Percentiles rank a stretch among this genome's conserved stretches.
Evolutionary conservation across 495 filamentous ascomycete species (phyloP).

Genomic region (Margaritispora aquatica): DNA sequence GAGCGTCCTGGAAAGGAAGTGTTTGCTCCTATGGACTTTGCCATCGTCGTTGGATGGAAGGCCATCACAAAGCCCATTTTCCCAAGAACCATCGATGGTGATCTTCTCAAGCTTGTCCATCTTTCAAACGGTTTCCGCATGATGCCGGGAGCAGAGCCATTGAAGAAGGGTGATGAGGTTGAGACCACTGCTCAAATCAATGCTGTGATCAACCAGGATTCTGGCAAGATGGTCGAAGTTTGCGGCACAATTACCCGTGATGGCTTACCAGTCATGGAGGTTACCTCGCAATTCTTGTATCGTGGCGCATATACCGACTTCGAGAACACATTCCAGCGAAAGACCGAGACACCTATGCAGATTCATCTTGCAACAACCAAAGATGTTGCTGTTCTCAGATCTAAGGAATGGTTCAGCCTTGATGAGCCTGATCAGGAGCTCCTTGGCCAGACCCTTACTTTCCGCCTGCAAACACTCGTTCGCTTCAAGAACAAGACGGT

Average conservation of each 20-base stretch:
- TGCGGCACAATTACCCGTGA: conserved; percentile 90
- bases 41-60: conserved; percentile 98
- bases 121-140: conserved; percentile 96
- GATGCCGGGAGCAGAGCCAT: conserved; percentile 88
- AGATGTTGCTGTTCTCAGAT: conserved; percentile 87
- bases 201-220: conserved; percentile 94
- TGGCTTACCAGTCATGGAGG: conserved; percentile 90
- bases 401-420: conserved; percentile 94
- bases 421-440: conserved; percentile 69
- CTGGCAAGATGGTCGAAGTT: conserved; percentile 99
- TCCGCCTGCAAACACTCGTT: conserved; percentile 86
- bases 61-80: conserved; percentile 99
- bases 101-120: conserved; percentile 91
- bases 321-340: conserved; percentile 97
- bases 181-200: conserved; percentile 95
- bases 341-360: conserved; percentile 92
- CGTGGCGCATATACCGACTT: conserved; percentile 87
- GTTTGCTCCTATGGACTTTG: conserved; percentile 97
- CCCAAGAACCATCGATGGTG: conserved; percentile 88
- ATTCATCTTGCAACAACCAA: conserved; percentile 78
- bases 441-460: conserved; percentile 85
- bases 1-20: conserved; percentile 93
- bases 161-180: conserved; percentile 90
- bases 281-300: conserved; percentile 96
- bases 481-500: conserved; percentile 92